These are phyloP conservation scores for Lachancea meyersii DNA, from an alignment of 805 yeast species.

Conservation along the genomic window DNA sequence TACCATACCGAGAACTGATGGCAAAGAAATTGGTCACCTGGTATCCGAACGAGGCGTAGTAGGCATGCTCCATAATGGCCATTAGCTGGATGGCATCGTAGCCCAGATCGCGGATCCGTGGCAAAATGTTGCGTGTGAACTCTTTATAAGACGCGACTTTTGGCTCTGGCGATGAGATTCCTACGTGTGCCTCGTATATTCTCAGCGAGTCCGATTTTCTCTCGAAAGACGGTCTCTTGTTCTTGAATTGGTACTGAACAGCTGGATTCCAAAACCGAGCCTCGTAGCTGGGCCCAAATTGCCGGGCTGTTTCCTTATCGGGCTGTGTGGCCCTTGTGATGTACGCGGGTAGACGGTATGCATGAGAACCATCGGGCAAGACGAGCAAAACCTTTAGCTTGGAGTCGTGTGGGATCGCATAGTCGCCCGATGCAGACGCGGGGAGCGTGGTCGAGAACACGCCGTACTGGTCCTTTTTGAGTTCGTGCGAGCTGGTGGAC, in stretches of 20 bases:
- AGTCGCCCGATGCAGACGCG: conserved; percentile 36
- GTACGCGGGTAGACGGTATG: conserved; percentile 90
- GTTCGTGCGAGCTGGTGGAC: conserved; percentile 51
- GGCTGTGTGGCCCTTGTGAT: conserved; percentile 75
- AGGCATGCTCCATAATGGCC: conserved; percentile 99
- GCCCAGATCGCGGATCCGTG: conserved; percentile 78
- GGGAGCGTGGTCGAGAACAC: conserved; percentile 60
- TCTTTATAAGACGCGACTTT: conserved; percentile 78
- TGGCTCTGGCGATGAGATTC: conserved; percentile 89
- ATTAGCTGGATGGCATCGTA: conserved; percentile 90
- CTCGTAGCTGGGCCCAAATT: conserved; percentile 51
- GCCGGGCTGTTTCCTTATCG: conserved; percentile 42
- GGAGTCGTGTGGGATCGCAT: conserved; percentile 76
- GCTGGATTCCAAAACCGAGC: conserved; percentile 92
- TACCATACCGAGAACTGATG: conserved; percentile 80
- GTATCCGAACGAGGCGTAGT: conserved; percentile 96
- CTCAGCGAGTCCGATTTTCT: conserved; percentile 45
- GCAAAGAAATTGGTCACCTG: conserved; percentile 94
- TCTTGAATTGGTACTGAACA: conserved; percentile 50
- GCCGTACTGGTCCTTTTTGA: conserved; percentile 63
- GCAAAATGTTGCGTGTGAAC: conserved; percentile 72
- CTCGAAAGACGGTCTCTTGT: conserved; percentile 52
- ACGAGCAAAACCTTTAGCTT: conserved; percentile 65
- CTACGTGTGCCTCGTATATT: conserved; percentile 93
- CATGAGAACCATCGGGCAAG: conserved; percentile 57